Percentiles rank a stretch among this genome's conserved stretches.
Conservation (phyloP, 495 filamentous ascomycete species). For the Tuber melanosporum region DNA sequence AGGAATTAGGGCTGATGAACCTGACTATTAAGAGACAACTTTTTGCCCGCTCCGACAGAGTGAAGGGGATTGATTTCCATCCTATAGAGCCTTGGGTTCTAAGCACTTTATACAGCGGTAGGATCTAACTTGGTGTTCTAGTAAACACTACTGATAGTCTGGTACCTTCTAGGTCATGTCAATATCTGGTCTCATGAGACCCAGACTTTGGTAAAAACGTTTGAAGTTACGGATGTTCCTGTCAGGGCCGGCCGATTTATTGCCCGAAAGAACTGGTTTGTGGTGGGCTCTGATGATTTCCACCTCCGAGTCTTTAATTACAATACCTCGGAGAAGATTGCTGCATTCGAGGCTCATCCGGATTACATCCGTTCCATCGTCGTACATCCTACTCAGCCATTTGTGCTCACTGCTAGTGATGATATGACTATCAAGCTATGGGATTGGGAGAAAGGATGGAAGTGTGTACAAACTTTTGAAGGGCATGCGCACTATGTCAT, state of each 20-base stretch:
- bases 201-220: conserved; percentile 95
- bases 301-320: conserved; percentile 95
- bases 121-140: conserved; percentile 40
- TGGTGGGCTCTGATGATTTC: conserved; percentile 97
- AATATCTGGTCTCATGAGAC: conserved; percentile 99
- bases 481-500: conserved; percentile 98
- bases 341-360: conserved; percentile 94
- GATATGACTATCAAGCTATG: conserved; percentile 99
- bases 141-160: conserved; percentile 7
- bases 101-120: conserved; percentile 92
- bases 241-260: conserved; percentile 95
- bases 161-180: conserved; percentile 64
- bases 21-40: conserved; percentile 58
- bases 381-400: conserved; percentile 94
- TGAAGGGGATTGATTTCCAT: conserved; percentile 97
- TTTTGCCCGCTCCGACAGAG: conserved; percentile 78
- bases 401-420: conserved; percentile 93
- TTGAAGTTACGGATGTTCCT: conserved; percentile 98
- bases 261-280: conserved; percentile 98
- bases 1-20: conserved; percentile 41
- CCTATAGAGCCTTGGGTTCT: conserved; percentile 96
- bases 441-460: conserved; percentile 99
- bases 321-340: conserved; percentile 99
- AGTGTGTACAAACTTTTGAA: conserved; percentile 95
- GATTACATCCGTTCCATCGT: conserved; percentile 98